Conservation (phyloP, 176 grass and related monocot species). For the Rhipidocladum racemiflorum region DNA sequence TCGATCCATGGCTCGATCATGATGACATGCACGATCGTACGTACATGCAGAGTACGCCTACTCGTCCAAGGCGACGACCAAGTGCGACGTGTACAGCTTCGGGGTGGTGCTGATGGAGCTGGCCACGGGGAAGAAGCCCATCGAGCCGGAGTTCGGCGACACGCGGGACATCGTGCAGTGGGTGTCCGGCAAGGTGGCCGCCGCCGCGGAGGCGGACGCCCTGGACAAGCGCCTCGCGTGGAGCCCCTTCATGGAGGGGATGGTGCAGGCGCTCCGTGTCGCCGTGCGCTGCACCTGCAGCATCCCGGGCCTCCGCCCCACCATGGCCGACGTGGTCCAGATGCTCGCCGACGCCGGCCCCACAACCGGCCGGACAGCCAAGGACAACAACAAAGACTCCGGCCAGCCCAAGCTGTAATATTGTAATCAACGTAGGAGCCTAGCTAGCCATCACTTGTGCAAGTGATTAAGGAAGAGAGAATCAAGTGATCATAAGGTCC, state of each 20-base stretch:
- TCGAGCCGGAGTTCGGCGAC: constrained; percentile 89
- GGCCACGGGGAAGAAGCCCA: constrained; percentile 78
- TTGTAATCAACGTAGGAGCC: background rate
- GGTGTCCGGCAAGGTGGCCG: constrained; percentile 65
- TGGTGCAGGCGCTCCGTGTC: constrained; percentile 68
- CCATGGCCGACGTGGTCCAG: constrained; percentile 96
- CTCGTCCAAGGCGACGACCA: constrained; percentile 77
- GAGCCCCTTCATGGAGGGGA: constrained; percentile 80
- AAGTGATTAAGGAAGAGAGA: background rate
- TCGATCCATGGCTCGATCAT: background rate
- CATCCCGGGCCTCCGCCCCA: constrained; percentile 53
- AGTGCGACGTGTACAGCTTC: constrained; percentile 96
- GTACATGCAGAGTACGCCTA: constrained; percentile 75
- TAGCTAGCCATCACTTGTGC: background rate
- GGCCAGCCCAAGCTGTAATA: constrained; percentile 5
- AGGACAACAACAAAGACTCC: constrained; percentile 16
- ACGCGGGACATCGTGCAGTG: constrained; percentile 83
- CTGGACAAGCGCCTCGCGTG: constrained; percentile 66
- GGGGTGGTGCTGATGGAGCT: constrained; percentile 86
- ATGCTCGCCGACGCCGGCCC: constrained; percentile 65
- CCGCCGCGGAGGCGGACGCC: constrained; percentile 41
- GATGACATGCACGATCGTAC: background rate
- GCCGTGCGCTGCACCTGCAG: constrained; percentile 82
- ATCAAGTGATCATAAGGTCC: background rate
- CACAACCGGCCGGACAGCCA: constrained; percentile 21